Evolutionary conservation across 768 basidiomycete genomes (phyloP).

Genomic region (Boletus subparvulus): DNA sequence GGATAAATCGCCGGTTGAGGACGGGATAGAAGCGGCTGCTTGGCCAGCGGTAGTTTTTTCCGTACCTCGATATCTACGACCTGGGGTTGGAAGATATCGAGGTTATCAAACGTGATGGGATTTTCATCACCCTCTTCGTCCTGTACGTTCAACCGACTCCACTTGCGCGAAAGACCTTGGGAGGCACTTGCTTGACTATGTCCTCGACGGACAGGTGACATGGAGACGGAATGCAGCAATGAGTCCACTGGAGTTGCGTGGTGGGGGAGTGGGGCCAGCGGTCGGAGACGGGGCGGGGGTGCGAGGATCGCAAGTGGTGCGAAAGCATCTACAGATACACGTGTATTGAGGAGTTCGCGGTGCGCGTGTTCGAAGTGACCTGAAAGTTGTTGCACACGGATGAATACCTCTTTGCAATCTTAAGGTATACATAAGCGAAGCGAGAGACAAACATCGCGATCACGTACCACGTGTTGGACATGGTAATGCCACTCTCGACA

Average conservation of each 20-base stretch:
- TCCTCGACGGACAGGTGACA: slow-evolving; percentile 6
- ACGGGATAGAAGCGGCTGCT: slow-evolving; percentile 17
- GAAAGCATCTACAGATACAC: slow-evolving; percentile 14
- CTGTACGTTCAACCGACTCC: slow-evolving; percentile 31
- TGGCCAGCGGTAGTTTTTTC: background rate
- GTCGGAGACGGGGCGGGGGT: slow-evolving; percentile 17
- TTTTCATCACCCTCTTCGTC: slow-evolving; percentile 18
- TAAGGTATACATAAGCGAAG: slow-evolving; percentile 7
- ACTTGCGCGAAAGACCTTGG: slow-evolving; percentile 27
- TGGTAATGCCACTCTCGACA: slow-evolving; percentile 27
- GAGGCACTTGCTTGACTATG: slow-evolving; percentile 13
- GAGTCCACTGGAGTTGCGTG: background rate
- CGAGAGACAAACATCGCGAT: background rate
- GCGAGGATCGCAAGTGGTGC: slow-evolving; percentile 19
- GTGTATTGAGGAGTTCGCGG: slow-evolving; percentile 15
- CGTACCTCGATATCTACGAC: slow-evolving; percentile 16
- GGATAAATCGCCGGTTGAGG: slow-evolving; percentile 24
- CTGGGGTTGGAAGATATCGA: slow-evolving; percentile 2
- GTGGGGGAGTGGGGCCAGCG: slow-evolving; percentile 17
- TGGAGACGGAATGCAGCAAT: slow-evolving; percentile 11
- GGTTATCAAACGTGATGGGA: slow-evolving; percentile 23
- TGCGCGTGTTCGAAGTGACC: slow-evolving; percentile 26
- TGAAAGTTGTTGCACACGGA: slow-evolving; percentile 26
- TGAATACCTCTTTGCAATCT: slow-evolving; percentile 27
- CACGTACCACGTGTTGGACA: slow-evolving; percentile 29